These are phyloP conservation scores for Talaromyces wortmannii DNA, from an alignment of 495 filamentous ascomycete species.

Conservation along the genomic window DNA sequence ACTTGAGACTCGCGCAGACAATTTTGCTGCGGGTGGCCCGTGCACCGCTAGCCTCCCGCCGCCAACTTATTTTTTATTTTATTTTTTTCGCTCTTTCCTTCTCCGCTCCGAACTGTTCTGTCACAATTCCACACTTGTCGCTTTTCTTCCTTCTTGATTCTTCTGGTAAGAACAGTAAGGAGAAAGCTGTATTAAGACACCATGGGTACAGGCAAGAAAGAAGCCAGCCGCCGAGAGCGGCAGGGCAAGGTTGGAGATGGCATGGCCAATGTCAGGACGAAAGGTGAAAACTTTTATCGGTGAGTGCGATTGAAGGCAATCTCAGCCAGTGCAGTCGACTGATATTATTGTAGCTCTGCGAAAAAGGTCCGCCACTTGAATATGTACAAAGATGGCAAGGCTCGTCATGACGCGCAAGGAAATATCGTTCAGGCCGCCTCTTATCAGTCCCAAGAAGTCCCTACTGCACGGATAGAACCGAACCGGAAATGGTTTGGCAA, in stretches of 20 bases:
- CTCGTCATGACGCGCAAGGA: slow-evolving; percentile 67
- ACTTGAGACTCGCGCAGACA: slow-evolving; percentile 10
- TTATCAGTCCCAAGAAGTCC: slow-evolving; percentile 72
- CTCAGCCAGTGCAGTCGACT: not conserved
- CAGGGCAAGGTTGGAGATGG: slow-evolving; percentile 78
- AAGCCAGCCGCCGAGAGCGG: slow-evolving; percentile 68
- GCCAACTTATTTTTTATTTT: slow-evolving; percentile 17
- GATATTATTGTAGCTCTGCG: slow-evolving; percentile 46
- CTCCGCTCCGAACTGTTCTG: slow-evolving; percentile 20
- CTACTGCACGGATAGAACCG: slow-evolving; percentile 84
- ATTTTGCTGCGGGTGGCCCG: slow-evolving; percentile 35
- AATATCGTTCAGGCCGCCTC: slow-evolving; percentile 75
- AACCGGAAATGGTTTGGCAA: slow-evolving; percentile 86
- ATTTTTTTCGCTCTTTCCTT: slow-evolving; percentile 18
- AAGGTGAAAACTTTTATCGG: slow-evolving; percentile 96
- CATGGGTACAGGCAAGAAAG: slow-evolving; percentile 97
- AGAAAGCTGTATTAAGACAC: slow-evolving; percentile 15
- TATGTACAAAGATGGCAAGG: slow-evolving; percentile 77
- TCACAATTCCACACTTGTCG: slow-evolving; percentile 11
- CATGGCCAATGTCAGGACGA: slow-evolving; percentile 82
- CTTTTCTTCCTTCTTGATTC: not conserved
- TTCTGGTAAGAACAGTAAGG: slow-evolving; percentile 9
- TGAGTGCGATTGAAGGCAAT: slow-evolving; percentile 19
- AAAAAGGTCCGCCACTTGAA: slow-evolving; percentile 85
- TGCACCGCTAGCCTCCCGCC: slow-evolving; percentile 25